phyloP scores from a whole-genome alignment of 805 yeast species.

The Lipomyces orientalis region DNA sequence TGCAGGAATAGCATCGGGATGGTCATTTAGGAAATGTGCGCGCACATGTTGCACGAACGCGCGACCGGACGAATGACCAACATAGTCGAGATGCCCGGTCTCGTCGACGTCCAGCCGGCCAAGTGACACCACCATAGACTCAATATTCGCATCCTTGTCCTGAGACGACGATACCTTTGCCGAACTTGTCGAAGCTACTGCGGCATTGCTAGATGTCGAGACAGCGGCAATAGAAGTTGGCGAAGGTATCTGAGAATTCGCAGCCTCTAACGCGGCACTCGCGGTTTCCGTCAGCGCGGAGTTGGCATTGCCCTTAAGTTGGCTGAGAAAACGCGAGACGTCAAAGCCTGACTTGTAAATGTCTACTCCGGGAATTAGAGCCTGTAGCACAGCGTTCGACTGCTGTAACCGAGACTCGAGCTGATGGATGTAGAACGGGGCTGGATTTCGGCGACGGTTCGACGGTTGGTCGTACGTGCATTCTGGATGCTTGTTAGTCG shows the following conservation, averaged over 20 bases:
- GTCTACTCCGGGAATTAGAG: slow-evolving; percentile 51
- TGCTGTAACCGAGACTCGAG: slow-evolving; percentile 48
- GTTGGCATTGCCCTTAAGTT: slow-evolving; percentile 8
- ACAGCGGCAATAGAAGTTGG: neutral
- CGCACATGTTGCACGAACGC: slow-evolving; percentile 39
- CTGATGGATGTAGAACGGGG: slow-evolving; percentile 43
- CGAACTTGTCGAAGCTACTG: slow-evolving; percentile 7
- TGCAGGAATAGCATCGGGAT: slow-evolving; percentile 36
- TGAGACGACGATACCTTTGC: slow-evolving; percentile 1
- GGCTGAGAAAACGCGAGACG: slow-evolving; percentile 40
- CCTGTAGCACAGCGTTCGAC: slow-evolving; percentile 47
- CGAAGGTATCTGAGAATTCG: slow-evolving; percentile 11
- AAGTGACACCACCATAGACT: slow-evolving; percentile 41
- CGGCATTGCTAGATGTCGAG: neutral
- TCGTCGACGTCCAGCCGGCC: slow-evolving; percentile 41
- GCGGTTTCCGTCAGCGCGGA: slow-evolving; percentile 18
- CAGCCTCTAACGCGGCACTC: slow-evolving; percentile 19
- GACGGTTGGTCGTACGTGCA: slow-evolving; percentile 86
- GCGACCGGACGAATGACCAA: slow-evolving; percentile 40
- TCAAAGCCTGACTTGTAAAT: slow-evolving; percentile 45
- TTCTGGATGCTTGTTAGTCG: slow-evolving; percentile 39
- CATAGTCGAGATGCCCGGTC: slow-evolving; percentile 39
- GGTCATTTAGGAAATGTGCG: slow-evolving; percentile 33
- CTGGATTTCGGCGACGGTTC: slow-evolving; percentile 53
- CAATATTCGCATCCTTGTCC: slow-evolving; percentile 37